Base-by-base conservation (phyloP, 495 filamentous ascomycete genomes). In the Penicillium lagena region DNA sequence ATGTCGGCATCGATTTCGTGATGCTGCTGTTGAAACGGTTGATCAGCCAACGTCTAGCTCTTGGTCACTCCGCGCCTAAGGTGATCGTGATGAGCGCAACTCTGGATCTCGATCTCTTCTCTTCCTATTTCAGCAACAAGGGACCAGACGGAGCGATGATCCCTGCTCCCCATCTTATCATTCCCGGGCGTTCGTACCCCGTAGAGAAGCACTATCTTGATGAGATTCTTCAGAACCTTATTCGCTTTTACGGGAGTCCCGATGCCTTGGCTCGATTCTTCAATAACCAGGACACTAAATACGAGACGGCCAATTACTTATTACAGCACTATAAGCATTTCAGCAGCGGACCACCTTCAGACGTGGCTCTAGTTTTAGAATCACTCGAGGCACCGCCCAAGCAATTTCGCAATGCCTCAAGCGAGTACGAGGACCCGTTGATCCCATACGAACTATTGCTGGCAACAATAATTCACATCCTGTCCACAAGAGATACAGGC, bases 41-140 rank as follows among this genome's bases (percentile, higher is more conserved):
- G 15, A 54, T 78, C 12, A 51, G 61, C 17, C 48, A 66, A 12
- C 62, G 74, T 29, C 53, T 42, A 43, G 42, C 29, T 7, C 46
- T 41, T n/a, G 65, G 67, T 8, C 61, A 64, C 40, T 46, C 55
- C 9, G 57, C 55, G 17, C 76, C 79, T 6, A 77, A 73, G 51
- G 58, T 82, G 22, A 63, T 79, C 9, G 60, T 81, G 17, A 81
- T 82, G 79, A 79, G 75, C 56, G 80, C 79, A 11, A 80, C 80
- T 3, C 59, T 81, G 47, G 68, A 80, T 49, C 68, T 74, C 9
- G 65, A 77, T 34, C 63, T 78, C 5, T 79, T 82, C 49, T 62
- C 78, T 1, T 60, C 64, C 4, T 82, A 82, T 47, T 82, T 82
- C 50, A 37, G 46, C 22, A 58, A 59, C 37, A 51, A 47, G 32